phyloP scores from a whole-genome alignment of 345 rosid species.

The Eucalyptus grandis region DNA sequence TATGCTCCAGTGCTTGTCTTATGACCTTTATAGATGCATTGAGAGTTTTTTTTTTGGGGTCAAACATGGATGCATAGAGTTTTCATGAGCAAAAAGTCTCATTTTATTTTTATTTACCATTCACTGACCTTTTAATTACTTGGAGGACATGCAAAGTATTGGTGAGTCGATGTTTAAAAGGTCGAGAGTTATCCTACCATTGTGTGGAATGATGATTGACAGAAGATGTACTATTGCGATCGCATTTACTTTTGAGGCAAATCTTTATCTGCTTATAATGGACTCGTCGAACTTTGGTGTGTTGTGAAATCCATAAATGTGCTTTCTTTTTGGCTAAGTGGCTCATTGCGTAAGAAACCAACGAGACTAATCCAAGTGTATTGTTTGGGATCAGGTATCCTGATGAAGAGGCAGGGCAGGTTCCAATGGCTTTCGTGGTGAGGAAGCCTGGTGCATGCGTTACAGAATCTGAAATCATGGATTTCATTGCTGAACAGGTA shows the following conservation, averaged over 20 bases:
- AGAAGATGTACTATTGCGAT: neutral
- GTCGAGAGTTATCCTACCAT: neutral
- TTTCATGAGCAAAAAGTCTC: neutral
- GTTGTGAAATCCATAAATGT: neutral
- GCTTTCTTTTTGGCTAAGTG: neutral
- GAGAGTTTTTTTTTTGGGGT: no score
- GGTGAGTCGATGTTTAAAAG: neutral
- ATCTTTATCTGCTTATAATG: neutral
- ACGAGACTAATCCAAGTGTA: neutral
- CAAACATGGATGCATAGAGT: neutral
- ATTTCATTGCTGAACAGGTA: slow-evolving; percentile 66
- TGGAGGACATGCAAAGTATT: neutral
- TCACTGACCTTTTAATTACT: neutral
- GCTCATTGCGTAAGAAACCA: neutral
- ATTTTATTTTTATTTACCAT: neutral
- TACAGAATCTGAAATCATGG: slow-evolving; percentile 45
- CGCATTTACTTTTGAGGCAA: neutral
- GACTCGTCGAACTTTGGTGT: neutral
- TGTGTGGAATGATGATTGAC: neutral
- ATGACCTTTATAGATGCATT: neutral
- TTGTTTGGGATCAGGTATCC: slow-evolving; percentile 39
- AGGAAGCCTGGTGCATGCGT: slow-evolving; percentile 57
- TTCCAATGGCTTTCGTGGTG: slow-evolving; percentile 92
- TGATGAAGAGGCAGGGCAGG: slow-evolving; percentile 86
- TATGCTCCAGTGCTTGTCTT: slow-evolving; percentile 12